Evolutionary conservation across 2,329 filamentous ascomycete genomes (phyloP), one percentile per base, ranked within the genome.

Genomic region (Emergomyces pasteurianus): DNA sequence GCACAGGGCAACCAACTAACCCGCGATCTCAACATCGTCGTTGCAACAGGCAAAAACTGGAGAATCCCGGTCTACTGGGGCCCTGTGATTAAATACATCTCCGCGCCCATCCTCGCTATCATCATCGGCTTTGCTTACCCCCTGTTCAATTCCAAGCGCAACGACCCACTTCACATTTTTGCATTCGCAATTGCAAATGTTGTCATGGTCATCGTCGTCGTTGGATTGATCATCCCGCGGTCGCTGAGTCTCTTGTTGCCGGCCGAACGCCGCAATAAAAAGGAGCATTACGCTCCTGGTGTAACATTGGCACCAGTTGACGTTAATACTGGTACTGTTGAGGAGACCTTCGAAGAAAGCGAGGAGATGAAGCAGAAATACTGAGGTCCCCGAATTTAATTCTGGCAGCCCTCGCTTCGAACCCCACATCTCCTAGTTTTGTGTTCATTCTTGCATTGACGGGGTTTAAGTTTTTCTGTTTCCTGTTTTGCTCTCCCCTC

Each of bases 1-100:
- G 36, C 9, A 12, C 9, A 46, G 42, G 42, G 1, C 72, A 60
- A 46, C 42, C 80, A 82, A 71, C 75, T 83, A n/a, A 74, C 75
- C 31, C 74, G 74, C 43, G 80, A 82, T 63, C 75, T 82, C 49
- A 82, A 83, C 63, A 66, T 78, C 5, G 77, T 80, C 40, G 77
- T 83, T n/a, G 81, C 78, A 9, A 73, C 72, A 2, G 80, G 80
- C 58, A 79, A 78, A 49, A 84, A 84, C 70, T 84, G 81, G 82
- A 76, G 69, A 2, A 82, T 84, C 28, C 81, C 82, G 0, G 61
- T 65, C 59, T 80, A 82, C 67, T 80, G 81, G 72, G 77, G 78
- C 0, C 68, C 78, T 0, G 70, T 84, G 0, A 68, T 81, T 0
- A 79, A 80, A 23, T 82, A 81, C 63, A 66, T 81, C 46, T 76